Conservation (phyloP, 1,139 yeast species). For the Suhomyces ambrosiae region DNA sequence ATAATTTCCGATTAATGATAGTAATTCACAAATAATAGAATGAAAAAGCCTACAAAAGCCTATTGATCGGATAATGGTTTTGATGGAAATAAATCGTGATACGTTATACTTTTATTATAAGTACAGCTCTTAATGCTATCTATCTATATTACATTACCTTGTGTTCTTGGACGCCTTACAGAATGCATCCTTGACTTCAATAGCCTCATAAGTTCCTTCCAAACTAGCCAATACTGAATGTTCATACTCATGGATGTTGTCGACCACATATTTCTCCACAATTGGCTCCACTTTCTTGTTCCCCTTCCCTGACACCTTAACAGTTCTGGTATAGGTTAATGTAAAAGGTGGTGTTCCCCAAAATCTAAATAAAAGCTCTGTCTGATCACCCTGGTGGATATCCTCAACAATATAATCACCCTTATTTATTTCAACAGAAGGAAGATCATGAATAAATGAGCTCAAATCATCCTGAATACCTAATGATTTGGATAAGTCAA, state of each 20-base stretch:
- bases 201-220: constrained; percentile 94
- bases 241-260: constrained; percentile 67
- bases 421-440: constrained; percentile 85
- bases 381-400: constrained; percentile 88
- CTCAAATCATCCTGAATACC: constrained; percentile 39
- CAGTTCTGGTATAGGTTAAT: constrained; percentile 55
- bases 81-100: too few species aligned
- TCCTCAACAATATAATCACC: constrained; percentile 76
- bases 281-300: constrained; percentile 42
- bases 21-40: too few species aligned
- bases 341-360: constrained; percentile 75
- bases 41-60: too few species aligned
- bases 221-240: constrained; percentile 74
- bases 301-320: constrained; percentile 38
- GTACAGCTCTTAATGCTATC: neutral
- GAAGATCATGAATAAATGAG: constrained; percentile 72
- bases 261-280: constrained; percentile 76
- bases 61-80: too few species aligned
- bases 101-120: neutral
- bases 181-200: constrained; percentile 78
- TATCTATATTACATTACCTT: constrained; percentile 12
- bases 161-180: constrained; percentile 56
- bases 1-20: too few species aligned
- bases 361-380: constrained; percentile 67
- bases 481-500: constrained; percentile 50